Evolutionary conservation across 2,329 filamentous ascomycete genomes (phyloP), one percentile per base, ranked within the genome.

Genomic region (Fusarium humuli): DNA sequence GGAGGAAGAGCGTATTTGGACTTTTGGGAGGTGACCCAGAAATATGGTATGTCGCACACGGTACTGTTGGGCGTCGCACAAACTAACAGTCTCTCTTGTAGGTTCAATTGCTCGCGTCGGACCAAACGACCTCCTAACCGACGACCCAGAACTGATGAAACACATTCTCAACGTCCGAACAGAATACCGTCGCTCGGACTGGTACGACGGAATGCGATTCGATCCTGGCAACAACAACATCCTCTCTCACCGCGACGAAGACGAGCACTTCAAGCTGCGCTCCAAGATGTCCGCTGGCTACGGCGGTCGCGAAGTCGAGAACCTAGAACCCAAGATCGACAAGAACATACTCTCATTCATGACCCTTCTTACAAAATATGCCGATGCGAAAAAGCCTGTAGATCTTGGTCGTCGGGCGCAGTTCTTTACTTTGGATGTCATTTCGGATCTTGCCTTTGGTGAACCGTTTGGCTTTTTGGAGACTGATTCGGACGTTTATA

Each of bases 401-500:
- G 85, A 88, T 60, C 73, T 87, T 22, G 83, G 81, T 5, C 77
- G 77, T 8, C 83, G 84, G 32, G 80, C 81, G 3, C 83, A 86
- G 44, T 87, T 81, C 77, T 83, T 87, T 42, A 86, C 85, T 0
- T 74, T 88, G 0, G 87, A 88, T 61, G 83, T 87, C 27, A 85
- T 88, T 46, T 85, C 82, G 14, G 81, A 82, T 18, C 65, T 88
- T 13, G 84, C 84, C 3, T 83, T 87, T 44, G 85, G 84, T 10
- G 73, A 81, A 32, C 76, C 81, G 0, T 85, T 86, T 63, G 83
- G 84, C 16, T 84, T 82, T 70, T 61, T 86, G 4, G 78, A 79
- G 34, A 76, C 77, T 4, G 82, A 87, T 65, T 77, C 79, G 7
- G 85, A 87, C 62, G 77, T 83, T 1, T 83, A 84, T 65, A 80